Evolutionary conservation across 1,284 basidiomycete genomes (phyloP), one percentile per base, ranked within the genome.

Genomic region (Moesziomyces sp.): DNA sequence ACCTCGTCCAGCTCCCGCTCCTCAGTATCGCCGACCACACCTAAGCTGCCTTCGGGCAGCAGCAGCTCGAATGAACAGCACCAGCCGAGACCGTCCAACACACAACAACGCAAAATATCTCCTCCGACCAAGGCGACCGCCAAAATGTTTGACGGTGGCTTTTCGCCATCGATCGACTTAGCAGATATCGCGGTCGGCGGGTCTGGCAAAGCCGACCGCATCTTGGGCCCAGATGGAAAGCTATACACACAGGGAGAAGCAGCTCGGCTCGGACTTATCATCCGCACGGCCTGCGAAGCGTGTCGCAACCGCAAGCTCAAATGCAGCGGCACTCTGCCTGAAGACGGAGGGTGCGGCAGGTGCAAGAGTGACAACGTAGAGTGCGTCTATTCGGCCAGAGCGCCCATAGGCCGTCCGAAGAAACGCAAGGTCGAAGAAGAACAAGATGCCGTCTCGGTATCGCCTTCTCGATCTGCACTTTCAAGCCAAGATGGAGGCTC

Each of bases 241-340:
- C 40, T 58, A 8, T 69, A 72, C 48, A 69, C 75, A 0, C 75
- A 68, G 42, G 75, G 74, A 26, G 69, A 76, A 13, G 76, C 76
- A 3, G 74, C 68, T 18, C 53, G 52, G 35, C 60, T 69, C 0
- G 74, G 76, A 13, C 59, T 79, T 35, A 73, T 71, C 55, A 70
- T 78, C 18, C 63, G 78, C n/a, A 76, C 76, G 3, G 75, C 76
- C 3, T 80, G 78, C 60, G 77, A 80, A 46, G 64, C 59, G 6
- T 80, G 78, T 50, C 59, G 78, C 19, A 73, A 74, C n/a, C 64
- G 77, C 16, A 80, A 80, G 65, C 71, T 79, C 66, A 75, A 76
- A 23, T 79, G 77, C 59, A 75, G 70, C n/a, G 74, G 76, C 30
- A 58, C 47, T 18, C 52, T 75, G 0, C 59, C 62, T 0, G 68